Conservation (phyloP, 352 stramenopile genomes). For the Phytophthora boehmeriae region DNA sequence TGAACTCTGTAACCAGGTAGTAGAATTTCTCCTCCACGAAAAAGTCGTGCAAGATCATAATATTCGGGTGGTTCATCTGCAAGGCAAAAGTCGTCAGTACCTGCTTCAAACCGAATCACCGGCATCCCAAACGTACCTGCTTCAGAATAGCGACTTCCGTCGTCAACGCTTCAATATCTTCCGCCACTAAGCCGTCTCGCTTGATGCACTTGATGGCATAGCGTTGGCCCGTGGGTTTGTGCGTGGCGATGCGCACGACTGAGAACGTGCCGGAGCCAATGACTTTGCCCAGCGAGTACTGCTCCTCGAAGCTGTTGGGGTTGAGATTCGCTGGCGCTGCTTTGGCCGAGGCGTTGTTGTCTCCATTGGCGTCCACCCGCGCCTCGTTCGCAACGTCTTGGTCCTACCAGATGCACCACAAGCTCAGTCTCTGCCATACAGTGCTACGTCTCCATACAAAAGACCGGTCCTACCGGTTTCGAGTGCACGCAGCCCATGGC, state of each 20-base stretch:
- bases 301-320: constrained; percentile 80
- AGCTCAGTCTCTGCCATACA: constrained; percentile 2
- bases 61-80: constrained; percentile 92
- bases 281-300: constrained; percentile 86
- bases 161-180: constrained; percentile 89
- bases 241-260: constrained; percentile 82
- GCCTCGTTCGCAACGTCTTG: constrained; percentile 59
- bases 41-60: constrained; percentile 94
- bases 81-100: constrained; percentile 10
- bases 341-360: constrained; percentile 33
- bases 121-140: constrained; percentile 46
- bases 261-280: constrained; percentile 92
- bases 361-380: constrained; percentile 38
- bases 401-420: constrained; percentile 15
- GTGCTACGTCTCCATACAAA: too few species aligned
- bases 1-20: constrained; percentile 98
- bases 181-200: constrained; percentile 78
- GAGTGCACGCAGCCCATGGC: constrained; percentile 79
- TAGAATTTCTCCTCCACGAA: constrained; percentile 95
- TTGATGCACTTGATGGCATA: constrained; percentile 95
- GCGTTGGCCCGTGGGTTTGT: constrained; percentile 84
- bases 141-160: constrained; percentile 88
- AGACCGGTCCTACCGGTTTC: constrained; percentile 57
- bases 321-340: constrained; percentile 34
- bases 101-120: not conserved